A percentile compares a stretch with the other conserved stretches of the same genome.
Conservation (phyloP, 495 filamentous ascomycete species). For the Aspergillus hancockii region DNA sequence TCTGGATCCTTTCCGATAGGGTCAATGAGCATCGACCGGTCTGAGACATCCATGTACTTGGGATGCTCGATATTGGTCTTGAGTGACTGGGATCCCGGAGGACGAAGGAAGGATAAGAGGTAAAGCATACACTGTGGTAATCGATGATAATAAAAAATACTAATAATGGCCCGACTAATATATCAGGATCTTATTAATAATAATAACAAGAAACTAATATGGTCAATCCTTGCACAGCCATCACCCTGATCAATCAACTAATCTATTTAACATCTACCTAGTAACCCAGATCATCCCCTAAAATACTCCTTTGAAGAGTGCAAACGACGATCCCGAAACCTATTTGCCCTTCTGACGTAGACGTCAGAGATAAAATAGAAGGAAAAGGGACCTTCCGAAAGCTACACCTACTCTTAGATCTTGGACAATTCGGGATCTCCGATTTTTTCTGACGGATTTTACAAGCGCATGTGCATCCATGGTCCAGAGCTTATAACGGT, state of each 20-base stretch:
- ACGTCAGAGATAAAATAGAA: slow-evolving; percentile 2
- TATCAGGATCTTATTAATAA: slow-evolving; percentile 4
- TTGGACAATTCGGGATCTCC: not conserved
- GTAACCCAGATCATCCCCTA: not conserved
- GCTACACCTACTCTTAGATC: not conserved
- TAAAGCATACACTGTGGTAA: not conserved
- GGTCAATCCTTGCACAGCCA: not conserved
- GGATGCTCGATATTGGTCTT: not conserved
- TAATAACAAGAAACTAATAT: not conserved
- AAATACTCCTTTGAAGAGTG: not conserved
- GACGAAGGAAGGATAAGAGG: not conserved
- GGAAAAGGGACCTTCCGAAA: not conserved
- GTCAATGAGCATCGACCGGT: not conserved
- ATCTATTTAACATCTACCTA: not conserved
- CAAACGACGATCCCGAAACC: slow-evolving; percentile 1
- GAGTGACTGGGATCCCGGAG: not conserved
- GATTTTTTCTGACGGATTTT: not conserved
- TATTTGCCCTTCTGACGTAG: not conserved
- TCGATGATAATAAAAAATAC: not conserved
- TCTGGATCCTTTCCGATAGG: slow-evolving; percentile 7
- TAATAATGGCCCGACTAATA: not conserved
- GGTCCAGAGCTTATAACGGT: not conserved
- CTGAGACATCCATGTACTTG: slow-evolving; percentile 2
- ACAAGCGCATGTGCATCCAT: not conserved
- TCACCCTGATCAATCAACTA: not conserved